These are phyloP conservation scores for Pleurotus salmoneostramineus DNA, from an alignment of 768 basidiomycete genomes.

Conservation along the genomic window DNA sequence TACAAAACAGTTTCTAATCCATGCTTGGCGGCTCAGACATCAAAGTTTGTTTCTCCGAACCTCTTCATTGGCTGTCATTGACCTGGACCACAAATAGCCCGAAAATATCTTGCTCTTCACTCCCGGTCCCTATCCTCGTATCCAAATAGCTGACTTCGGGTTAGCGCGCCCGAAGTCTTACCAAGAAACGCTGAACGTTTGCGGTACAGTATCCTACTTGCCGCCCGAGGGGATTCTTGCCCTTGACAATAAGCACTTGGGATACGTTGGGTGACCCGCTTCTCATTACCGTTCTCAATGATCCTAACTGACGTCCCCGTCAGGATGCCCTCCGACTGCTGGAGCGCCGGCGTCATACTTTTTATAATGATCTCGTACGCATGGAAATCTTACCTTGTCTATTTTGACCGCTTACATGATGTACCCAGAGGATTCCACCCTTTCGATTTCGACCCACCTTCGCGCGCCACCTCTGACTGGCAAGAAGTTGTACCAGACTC, in stretches of 20 bases:
- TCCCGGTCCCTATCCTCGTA: conserved; percentile 83
- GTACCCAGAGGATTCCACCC: conserved; percentile 65
- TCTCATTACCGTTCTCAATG: background rate
- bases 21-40: background rate
- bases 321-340: conserved; percentile 88
- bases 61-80: background rate
- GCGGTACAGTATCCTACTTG: conserved; percentile 83
- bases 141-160: conserved; percentile 85
- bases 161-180: conserved; percentile 75
- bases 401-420: background rate
- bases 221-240: conserved; percentile 84
- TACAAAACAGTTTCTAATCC: background rate
- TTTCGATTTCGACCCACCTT: conserved; percentile 56
- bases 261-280: conserved; percentile 50
- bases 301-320: background rate
- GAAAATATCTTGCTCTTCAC: conserved; percentile 78
- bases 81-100: conserved; percentile 43
- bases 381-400: background rate
- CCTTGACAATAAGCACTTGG: conserved; percentile 67
- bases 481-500: conserved; percentile 6
- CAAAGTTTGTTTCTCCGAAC: background rate
- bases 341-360: conserved; percentile 80
- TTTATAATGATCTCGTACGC: conserved; percentile 83
- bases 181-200: conserved; percentile 82
- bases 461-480: conserved; percentile 32